phyloP scores from a whole-genome alignment of 2,329 filamentous ascomycete genomes.

The Ophiobolus disseminans region DNA sequence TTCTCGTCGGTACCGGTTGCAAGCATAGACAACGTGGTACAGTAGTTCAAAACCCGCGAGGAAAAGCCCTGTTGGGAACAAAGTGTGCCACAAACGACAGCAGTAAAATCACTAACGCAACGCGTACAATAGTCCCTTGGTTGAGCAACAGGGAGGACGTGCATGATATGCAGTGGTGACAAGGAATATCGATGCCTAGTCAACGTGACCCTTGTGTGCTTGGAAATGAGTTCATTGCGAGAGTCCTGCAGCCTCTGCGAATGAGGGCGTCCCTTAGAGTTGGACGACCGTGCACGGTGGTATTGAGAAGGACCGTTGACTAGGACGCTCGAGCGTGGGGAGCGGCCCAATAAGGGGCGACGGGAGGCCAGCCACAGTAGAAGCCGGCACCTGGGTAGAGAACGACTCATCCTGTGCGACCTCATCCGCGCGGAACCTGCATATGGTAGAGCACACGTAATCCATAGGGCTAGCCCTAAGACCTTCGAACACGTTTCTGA shows the following conservation, averaged over 20 bases:
- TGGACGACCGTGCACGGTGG: slow-evolving; percentile 21
- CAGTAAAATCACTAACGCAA: not conserved
- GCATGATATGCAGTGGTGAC: not conserved
- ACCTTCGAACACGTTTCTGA: not conserved
- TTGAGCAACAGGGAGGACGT: not conserved
- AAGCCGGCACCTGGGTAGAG: slow-evolving; percentile 3
- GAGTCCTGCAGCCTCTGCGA: slow-evolving; percentile 3
- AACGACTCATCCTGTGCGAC: not conserved
- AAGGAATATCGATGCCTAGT: slow-evolving; percentile 12
- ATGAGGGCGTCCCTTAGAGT: slow-evolving; percentile 3
- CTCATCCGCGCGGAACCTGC: not conserved
- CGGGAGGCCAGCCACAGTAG: not conserved
- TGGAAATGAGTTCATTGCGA: slow-evolving; percentile 11
- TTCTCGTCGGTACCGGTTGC: too few species aligned
- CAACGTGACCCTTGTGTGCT: slow-evolving; percentile 3
- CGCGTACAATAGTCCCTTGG: not conserved
- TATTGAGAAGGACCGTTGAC: slow-evolving; percentile 15
- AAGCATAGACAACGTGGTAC: too few species aligned
- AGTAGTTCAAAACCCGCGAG: too few species aligned
- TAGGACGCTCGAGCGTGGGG: slow-evolving; percentile 12
- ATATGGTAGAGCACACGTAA: not conserved
- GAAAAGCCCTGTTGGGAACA: too few species aligned
- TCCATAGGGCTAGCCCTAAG: slow-evolving; percentile 18
- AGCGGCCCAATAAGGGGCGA: slow-evolving; percentile 23
- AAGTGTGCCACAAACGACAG: too few species aligned